These are phyloP conservation scores for Fusarium irregulare DNA, from an alignment of 2,329 filamentous ascomycete species.

Conservation along the genomic window DNA sequence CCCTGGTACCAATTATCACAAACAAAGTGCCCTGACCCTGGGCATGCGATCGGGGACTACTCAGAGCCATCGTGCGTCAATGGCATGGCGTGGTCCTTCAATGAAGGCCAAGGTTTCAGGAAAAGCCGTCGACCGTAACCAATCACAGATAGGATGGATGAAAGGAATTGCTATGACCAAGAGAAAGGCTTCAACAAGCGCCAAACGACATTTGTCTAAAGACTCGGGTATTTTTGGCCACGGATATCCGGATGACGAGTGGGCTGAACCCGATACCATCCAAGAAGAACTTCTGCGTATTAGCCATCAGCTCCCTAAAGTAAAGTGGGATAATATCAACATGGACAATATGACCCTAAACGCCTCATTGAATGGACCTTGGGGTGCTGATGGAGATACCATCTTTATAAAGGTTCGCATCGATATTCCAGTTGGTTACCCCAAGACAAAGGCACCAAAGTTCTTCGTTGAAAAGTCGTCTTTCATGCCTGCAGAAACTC, in stretches of 20 bases:
- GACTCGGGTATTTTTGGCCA: constrained; percentile 64
- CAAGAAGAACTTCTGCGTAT: constrained; percentile 74
- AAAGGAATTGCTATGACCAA: constrained; percentile 74
- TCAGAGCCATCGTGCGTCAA: constrained; percentile 47
- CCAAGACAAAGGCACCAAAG: constrained; percentile 66
- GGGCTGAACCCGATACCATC: constrained; percentile 70
- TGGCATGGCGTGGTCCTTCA: constrained; percentile 66
- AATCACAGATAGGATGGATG: constrained; percentile 75
- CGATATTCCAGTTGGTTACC: constrained; percentile 69
- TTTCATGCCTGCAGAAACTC: constrained; percentile 68
- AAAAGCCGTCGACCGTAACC: constrained; percentile 59
- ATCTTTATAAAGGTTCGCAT: constrained; percentile 73
- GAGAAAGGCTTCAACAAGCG: constrained; percentile 58
- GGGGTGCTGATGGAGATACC: constrained; percentile 66
- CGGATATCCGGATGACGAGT: constrained; percentile 65
- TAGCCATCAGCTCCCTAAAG: constrained; percentile 70
- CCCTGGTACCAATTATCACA: constrained; percentile 57
- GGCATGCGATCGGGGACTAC: constrained; percentile 55
- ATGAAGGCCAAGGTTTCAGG: constrained; percentile 66
- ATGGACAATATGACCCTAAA: constrained; percentile 69
- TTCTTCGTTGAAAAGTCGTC: constrained; percentile 72
- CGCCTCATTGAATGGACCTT: constrained; percentile 73
- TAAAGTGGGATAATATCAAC: constrained; percentile 72
- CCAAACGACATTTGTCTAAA: constrained; percentile 62
- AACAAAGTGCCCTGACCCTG: constrained; percentile 58